These are phyloP conservation scores for Sextonia rubra DNA, from an alignment of 164 flowering plant species.

Conservation along the genomic window DNA sequence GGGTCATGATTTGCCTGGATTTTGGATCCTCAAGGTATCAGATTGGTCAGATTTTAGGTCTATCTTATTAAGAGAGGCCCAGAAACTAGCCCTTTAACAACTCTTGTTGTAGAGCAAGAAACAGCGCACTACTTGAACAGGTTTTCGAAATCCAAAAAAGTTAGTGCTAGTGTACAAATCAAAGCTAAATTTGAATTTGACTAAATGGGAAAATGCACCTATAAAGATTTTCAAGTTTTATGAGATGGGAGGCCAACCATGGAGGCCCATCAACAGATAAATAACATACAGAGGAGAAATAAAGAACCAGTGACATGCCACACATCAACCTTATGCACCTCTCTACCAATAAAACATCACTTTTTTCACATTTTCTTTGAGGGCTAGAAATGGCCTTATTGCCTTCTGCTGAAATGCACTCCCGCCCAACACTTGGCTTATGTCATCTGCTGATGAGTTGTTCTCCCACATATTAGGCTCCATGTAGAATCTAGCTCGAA, in stretches of 20 bases:
- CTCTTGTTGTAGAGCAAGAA: too few species aligned
- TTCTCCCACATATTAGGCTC: conserved; percentile 73
- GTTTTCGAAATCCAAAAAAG: too few species aligned
- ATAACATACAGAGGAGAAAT: background rate
- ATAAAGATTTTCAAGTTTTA: background rate
- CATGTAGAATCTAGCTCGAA: conserved; percentile 91
- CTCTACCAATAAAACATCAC: conserved; percentile 85
- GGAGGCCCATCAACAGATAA: background rate
- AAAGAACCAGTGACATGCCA: background rate
- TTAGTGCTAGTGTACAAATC: too few species aligned
- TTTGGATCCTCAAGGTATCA: too few species aligned
- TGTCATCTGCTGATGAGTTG: conserved; percentile 32
- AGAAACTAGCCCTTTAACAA: too few species aligned
- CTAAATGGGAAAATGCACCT: too few species aligned
- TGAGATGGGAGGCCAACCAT: background rate
- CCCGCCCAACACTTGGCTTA: conserved; percentile 19
- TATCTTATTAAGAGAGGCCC: too few species aligned
- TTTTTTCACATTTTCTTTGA: conserved; percentile 87
- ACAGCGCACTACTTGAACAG: too few species aligned
- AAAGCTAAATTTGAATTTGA: too few species aligned
- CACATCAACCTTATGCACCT: background rate
- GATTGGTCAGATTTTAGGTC: too few species aligned
- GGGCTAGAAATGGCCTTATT: conserved; percentile 69
- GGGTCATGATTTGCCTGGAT: too few species aligned
- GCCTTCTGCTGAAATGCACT: conserved; percentile 21